Conservation (phyloP, 2,329 filamentous ascomycete genomes). For the Epichloe gansuensis region DNA sequence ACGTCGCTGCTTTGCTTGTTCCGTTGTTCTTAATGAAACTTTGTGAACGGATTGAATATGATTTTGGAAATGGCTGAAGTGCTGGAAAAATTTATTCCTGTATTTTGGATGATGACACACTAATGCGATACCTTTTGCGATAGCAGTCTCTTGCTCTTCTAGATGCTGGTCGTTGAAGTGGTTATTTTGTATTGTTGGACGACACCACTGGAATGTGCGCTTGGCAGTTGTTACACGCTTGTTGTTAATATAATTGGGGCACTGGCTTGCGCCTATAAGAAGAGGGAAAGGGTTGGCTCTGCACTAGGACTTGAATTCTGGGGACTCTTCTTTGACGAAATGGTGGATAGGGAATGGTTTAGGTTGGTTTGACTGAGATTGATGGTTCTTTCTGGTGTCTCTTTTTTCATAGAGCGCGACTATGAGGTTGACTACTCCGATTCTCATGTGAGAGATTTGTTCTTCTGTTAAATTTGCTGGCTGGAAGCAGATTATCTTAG, state of each 20-base stretch:
- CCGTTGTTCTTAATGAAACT: not conserved
- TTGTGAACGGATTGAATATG: not conserved
- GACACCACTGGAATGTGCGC: constrained; percentile 1
- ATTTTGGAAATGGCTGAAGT: not conserved
- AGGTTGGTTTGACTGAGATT: not conserved
- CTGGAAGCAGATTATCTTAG: constrained; percentile 11
- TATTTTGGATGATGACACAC: too few relatives aligned
- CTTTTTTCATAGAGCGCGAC: constrained; percentile 11
- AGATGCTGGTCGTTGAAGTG: not conserved
- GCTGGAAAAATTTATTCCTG: too few relatives aligned
- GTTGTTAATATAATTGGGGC: not conserved
- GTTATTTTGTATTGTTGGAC: not conserved
- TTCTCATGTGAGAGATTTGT: constrained; percentile 6
- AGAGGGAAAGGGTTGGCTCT: constrained; percentile 2
- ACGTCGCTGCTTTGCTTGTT: not conserved
- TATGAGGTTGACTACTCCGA: constrained; percentile 11
- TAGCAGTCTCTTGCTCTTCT: too few relatives aligned
- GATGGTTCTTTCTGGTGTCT: constrained; percentile 10
- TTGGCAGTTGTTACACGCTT: not conserved
- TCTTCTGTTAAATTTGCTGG: constrained; percentile 7
- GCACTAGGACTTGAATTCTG: not conserved
- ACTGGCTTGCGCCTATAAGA: constrained; percentile 1
- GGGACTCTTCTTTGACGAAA: constrained; percentile 2
- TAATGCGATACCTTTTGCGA: too few relatives aligned
- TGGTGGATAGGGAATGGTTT: not conserved